Evolutionary conservation across 495 filamentous ascomycete genomes (phyloP), one percentile per base, ranked within the genome.

Genomic region (Copromyces sp.): DNA sequence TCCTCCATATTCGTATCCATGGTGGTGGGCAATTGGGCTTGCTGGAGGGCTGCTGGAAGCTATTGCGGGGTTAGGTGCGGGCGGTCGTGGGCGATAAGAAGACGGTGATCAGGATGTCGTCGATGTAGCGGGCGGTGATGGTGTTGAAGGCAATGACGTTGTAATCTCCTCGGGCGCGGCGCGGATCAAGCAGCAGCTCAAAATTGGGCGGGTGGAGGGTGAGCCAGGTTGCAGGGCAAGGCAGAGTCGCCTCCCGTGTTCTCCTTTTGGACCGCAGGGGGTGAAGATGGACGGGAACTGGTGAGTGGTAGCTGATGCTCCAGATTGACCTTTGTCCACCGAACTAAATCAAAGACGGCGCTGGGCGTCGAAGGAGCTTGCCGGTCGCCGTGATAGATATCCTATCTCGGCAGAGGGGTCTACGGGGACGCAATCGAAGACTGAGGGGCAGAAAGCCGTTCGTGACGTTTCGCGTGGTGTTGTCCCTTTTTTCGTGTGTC

Each of bases 1-100:
- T 99, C 95, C 84, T 92, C 91, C 95, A 99, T 99, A 83, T 96
- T 97, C 78, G 94, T 97, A 84, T 99, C 95, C 94, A 97, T 97
- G 74, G 69, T 85, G 77, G 20, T 14, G 39, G 37, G 71, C 74
- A 72, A 75, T 73, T 73, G 70, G 39, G 69, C 44, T 71, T 69
- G 69, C 24, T 45, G 3, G 71, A 59, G 39, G 12, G 59, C 38
- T 41, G 70, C 40, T 35, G 47, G 37, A 14, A 39, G 29, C 20
- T 45, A 44, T 45, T 32, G 37, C 29, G 71, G 59, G 20, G 38
- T 20, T 32, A 39, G 68, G 68, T 24, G 42, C 47, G 39, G 59
- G 68, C 61, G 17, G 17, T 29, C 29, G 39, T 35, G 71, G 37
- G 68, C 65, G 41, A 47, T 39, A 69, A 35, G 16, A 69, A 41